Evolutionary conservation across 2,329 filamentous ascomycete genomes (phyloP), one percentile per base, ranked within the genome.

Genomic region (Ploettnerulaceae sp.): DNA sequence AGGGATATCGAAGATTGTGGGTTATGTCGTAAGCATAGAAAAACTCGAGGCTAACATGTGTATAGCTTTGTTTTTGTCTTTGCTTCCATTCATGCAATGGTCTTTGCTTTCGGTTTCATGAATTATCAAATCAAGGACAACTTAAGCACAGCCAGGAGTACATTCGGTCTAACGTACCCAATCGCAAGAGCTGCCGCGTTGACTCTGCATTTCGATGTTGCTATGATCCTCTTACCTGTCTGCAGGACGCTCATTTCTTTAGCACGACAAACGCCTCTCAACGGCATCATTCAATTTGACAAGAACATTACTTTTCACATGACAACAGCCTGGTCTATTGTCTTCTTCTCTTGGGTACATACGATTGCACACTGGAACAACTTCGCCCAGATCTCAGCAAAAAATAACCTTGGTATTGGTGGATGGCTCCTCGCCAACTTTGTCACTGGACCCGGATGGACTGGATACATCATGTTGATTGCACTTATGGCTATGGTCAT

Each of bases 251-350:
- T 93, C 58, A 89, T 93, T 62, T 93, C 86, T 43, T 77, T 91
- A 52, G 76, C 83, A 42, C 79, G 87, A 52, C 84, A 88, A 63
- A 93, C 87, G 5, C 85, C 87, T 6, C 73, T 93, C 47, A 90
- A 91, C 66, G 86, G 87, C 57, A 87, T 93, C 62, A 84, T 94
- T 56, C 87, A 89, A 58, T 89, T 93, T 67, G 86, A 89, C 70
- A 90, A 89, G 74, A 89, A 90, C 69, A 89, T 90, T 65, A 87
- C 85, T 34, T 91, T 93, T 68, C 87, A 93, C 71, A 91, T 88
- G 69, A 81, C 76, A 38, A 86, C 86, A 20, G 87, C 85, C 5
- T 93, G 86, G 86, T 89, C 86, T 18, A 89, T 94, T 60, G 82
- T 93, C 56, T 89, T 91, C 69, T 94, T 87, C 67, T 87, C 86